These are phyloP conservation scores for Vicia faba DNA, from an alignment of 306 rosid genomes.

Conservation along the genomic window DNA sequence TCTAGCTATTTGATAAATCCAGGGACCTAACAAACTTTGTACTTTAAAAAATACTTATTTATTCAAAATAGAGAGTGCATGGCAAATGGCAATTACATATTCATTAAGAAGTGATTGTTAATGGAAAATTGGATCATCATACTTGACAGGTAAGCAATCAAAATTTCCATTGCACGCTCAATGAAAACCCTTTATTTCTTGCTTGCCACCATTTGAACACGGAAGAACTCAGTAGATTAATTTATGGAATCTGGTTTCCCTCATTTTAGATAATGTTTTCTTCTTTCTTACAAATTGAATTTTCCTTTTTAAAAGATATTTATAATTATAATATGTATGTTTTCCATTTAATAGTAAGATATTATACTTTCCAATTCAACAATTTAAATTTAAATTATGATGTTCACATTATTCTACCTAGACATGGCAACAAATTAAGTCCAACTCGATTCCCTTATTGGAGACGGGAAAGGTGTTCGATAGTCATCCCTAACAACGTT, in stretches of 20 bases:
- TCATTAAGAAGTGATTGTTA: constrained; percentile 36
- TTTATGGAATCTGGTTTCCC: neutral
- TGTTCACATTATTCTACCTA: neutral
- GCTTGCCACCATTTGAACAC: constrained; percentile 40
- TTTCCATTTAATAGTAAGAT: constrained; percentile 24
- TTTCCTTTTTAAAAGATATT: constrained; percentile 8
- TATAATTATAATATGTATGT: neutral
- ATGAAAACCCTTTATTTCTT: constrained; percentile 27
- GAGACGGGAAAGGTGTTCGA: no score
- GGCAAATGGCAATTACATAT: constrained; percentile 16
- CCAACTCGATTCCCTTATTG: no score
- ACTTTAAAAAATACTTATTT: constrained; percentile 15
- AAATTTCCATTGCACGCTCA: constrained; percentile 4
- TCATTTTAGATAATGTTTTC: neutral
- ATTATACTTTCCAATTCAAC: constrained; percentile 34
- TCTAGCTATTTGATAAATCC: constrained; percentile 31
- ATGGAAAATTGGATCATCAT: constrained; percentile 35
- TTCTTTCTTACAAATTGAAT: neutral
- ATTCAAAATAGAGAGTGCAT: neutral
- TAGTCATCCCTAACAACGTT: no score
- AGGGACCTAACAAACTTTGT: constrained; percentile 36
- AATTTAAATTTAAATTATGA: constrained; percentile 18
- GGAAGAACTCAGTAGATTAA: constrained; percentile 26
- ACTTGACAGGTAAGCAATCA: constrained; percentile 36
- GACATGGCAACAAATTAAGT: no score